Base-by-base conservation (phyloP, 177 flowering plant species). In the Vitis hybrid region DNA sequence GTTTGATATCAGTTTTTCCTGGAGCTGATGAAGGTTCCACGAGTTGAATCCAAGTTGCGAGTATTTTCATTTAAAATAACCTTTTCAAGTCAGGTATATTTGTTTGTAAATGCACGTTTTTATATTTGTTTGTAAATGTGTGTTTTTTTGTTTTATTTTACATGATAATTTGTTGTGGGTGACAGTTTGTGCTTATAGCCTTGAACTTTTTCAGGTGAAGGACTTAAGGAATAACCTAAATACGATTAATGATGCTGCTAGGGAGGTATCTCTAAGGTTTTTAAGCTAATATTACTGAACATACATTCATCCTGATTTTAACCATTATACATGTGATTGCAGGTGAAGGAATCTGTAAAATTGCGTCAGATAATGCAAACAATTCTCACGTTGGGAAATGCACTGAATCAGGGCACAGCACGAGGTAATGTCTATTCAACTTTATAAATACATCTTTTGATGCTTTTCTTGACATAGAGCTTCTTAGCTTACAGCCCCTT, bases 351-450 rank as follows among this genome's bases (percentile, higher is more conserved):
- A 61, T 96, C 99, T 52, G 77, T 69, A 12, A 96, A 96, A 72
- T 75, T 96, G 80, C 91, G 97, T 17, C 90, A 87, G 70, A 85
- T 96, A 72, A 96, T 96, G 99, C 97, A 93, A 80, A 96, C 99
- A n/a, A 92, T 96, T 75, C 91, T 96, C 54, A 91, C 97, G 48
- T 67, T 96, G 67, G 99, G 99, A 79, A 96, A 96, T 84, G 99
- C 99, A 64, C 78, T 96, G 79, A 96, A 96, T 81, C 99, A 96
- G 78, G 99, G 99, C 60, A 96, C 99, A 66, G 93, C 98, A 64
- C 75, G 99, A 78, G 99, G 99, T 96, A 78, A 21, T 69, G 15
- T 8, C 62, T 40, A 54, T 61, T 52, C 9, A 3, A 8, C 17
- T 62, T 17, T 24, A 12, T 60, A 62, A 5, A 35, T 75, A 21